Evolutionary conservation across 345 rosid species (phyloP).

Genomic region (Brassica cretica): DNA sequence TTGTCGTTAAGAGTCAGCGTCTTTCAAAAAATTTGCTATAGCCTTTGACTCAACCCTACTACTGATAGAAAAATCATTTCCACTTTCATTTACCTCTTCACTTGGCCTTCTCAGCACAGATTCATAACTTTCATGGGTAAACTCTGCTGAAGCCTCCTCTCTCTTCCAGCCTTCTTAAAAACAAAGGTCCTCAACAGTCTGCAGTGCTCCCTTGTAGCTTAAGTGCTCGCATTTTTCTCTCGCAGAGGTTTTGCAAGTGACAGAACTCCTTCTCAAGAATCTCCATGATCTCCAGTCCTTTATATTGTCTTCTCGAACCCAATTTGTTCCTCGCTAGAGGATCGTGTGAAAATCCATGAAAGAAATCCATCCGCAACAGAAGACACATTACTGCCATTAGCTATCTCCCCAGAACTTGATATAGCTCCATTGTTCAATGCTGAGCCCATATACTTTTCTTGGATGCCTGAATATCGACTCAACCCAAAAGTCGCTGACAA

Average conservation of each 20-base stretch:
- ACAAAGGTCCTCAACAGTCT: conserved; percentile 75
- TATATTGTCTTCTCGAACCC: conserved; percentile 59
- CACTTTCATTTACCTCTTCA: conserved; percentile 60
- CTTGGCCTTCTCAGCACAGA: conserved; percentile 66
- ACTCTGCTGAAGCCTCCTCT: conserved; percentile 62
- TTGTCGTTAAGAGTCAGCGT: conserved; percentile 67
- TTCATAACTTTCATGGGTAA: conserved; percentile 59
- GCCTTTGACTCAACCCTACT: conserved; percentile 70
- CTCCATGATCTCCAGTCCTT: conserved; percentile 75
- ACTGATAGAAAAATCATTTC: conserved; percentile 50
- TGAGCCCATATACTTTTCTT: conserved; percentile 34
- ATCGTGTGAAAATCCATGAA: conserved; percentile 85
- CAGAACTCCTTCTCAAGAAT: conserved; percentile 77
- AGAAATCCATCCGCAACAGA: conserved; percentile 55
- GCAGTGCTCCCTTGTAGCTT: conserved; percentile 84
- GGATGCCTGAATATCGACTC: conserved; percentile 58
- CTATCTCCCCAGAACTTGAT: background rate
- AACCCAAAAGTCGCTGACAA: conserved; percentile 72
- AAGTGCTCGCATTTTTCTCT: conserved; percentile 77
- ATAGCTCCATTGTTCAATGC: conserved; percentile 36
- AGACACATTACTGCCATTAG: conserved; percentile 39
- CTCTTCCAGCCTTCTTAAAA: conserved; percentile 82
- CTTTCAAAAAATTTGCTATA: conserved; percentile 71
- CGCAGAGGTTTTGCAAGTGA: conserved; percentile 77
- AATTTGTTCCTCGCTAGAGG: conserved; percentile 67